phyloP scores from a whole-genome alignment of 495 filamentous ascomycete species.

The Trypethelium eluteriae region DNA sequence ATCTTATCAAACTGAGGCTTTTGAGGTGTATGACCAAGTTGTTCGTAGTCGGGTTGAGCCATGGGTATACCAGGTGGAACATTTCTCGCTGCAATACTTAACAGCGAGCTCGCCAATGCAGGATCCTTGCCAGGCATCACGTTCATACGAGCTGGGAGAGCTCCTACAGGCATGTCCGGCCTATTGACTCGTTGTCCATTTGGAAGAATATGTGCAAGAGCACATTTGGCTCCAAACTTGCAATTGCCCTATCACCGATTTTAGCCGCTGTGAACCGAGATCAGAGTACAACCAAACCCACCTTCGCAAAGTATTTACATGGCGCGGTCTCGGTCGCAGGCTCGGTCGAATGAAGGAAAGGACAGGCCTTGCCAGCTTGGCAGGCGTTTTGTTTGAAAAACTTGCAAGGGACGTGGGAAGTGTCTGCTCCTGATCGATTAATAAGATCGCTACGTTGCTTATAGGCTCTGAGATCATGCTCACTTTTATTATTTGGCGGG shows the following conservation, averaged over 20 bases:
- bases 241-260: conserved; percentile 69
- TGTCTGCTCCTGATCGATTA: conserved; percentile 51
- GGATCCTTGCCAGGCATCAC: conserved; percentile 52
- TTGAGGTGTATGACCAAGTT: conserved; percentile 22
- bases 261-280: conserved; percentile 18
- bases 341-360: conserved; percentile 87
- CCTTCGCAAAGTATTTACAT: conserved; percentile 98
- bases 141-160: conserved; percentile 53
- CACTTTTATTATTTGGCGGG: conserved; percentile 75
- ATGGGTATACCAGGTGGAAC: conserved; percentile 32
- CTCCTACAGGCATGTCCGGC: conserved; percentile 59
- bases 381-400: conserved; percentile 95
- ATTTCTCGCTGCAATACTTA: conserved; percentile 54
- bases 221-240: conserved; percentile 97
- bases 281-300: conserved; percentile 37
- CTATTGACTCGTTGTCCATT: conserved; percentile 86
- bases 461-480: conserved; percentile 26
- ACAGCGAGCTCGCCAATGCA: conserved; percentile 66
- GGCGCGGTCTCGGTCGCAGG: conserved; percentile 69
- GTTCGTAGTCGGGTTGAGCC: conserved; percentile 32
- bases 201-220: conserved; percentile 87
- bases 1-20: conserved; percentile 45
- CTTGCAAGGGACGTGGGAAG: conserved; percentile 97
- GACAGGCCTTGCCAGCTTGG: conserved; percentile 91
- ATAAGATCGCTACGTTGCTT: conserved; percentile 13